Conservation (phyloP, 345 rosid species). For the Rubroshorea leprosula region DNA sequence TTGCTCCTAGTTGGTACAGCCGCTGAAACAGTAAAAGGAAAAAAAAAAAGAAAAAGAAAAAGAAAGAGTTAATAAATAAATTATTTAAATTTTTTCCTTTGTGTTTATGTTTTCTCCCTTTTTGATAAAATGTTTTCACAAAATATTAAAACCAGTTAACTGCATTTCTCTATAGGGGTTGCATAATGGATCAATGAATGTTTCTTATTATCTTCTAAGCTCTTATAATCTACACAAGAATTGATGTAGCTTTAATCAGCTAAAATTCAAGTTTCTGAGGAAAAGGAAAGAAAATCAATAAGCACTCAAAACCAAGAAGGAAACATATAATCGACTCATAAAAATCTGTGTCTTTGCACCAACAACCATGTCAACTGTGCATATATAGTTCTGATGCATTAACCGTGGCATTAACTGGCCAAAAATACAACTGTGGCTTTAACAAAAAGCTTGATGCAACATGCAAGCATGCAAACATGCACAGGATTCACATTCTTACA, state of each 20-base stretch:
- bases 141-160: neutral
- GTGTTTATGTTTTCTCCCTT: too few relatives aligned
- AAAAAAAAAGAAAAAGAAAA: too few relatives aligned
- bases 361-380: neutral
- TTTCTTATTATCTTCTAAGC: neutral
- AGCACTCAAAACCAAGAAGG: neutral
- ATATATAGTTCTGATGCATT: neutral
- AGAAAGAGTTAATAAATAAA: too few relatives aligned
- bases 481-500: neutral
- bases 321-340: too few relatives aligned
- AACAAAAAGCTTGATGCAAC: too few relatives aligned
- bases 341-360: too few relatives aligned
- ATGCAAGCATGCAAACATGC: neutral
- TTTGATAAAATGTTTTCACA: too few relatives aligned
- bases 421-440: too few relatives aligned
- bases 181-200: neutral
- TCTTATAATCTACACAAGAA: neutral
- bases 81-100: too few relatives aligned
- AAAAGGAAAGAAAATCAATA: neutral
- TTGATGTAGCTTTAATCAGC: too few relatives aligned
- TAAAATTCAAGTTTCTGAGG: neutral
- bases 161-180: neutral
- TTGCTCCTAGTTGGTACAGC: conserved; percentile 25
- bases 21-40: conserved; percentile 7
- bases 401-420: too few relatives aligned